Conservation (phyloP, 2,329 filamentous ascomycete genomes). For the Myriosclerotinia curreyana region DNA sequence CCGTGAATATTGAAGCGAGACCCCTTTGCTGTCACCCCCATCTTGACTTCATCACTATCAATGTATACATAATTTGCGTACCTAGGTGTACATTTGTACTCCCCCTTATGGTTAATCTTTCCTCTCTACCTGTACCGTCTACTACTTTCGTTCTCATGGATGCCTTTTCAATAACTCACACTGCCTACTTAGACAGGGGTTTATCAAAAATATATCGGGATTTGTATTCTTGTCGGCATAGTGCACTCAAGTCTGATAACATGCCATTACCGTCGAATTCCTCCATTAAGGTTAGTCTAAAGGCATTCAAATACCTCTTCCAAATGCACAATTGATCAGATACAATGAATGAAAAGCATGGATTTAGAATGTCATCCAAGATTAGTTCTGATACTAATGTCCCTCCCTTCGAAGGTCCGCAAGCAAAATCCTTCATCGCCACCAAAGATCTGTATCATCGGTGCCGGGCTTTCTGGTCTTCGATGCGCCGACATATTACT, state of each 20-base stretch:
- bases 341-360: background rate
- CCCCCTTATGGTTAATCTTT: background rate
- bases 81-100: background rate
- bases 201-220: constrained; percentile 33
- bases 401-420: constrained; percentile 3
- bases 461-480: constrained; percentile 55
- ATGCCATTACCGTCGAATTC: background rate
- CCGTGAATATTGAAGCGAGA: background rate
- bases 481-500: constrained; percentile 55
- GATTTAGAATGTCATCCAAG: too few relatives aligned
- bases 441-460: constrained; percentile 45
- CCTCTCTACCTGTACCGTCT: too few relatives aligned
- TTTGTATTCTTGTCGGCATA: constrained; percentile 25
- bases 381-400: background rate
- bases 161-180: constrained; percentile 32
- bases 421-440: background rate
- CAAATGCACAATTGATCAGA: background rate
- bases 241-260: background rate
- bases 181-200: constrained; percentile 28
- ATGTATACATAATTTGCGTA: background rate
- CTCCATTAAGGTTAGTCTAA: background rate
- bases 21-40: background rate
- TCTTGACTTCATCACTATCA: background rate
- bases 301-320: background rate
- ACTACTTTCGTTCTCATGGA: constrained; percentile 22